These are phyloP conservation scores for Fusarium pseudograminearum DNA, from an alignment of 2,329 filamentous ascomycete genomes.

Conservation along the genomic window DNA sequence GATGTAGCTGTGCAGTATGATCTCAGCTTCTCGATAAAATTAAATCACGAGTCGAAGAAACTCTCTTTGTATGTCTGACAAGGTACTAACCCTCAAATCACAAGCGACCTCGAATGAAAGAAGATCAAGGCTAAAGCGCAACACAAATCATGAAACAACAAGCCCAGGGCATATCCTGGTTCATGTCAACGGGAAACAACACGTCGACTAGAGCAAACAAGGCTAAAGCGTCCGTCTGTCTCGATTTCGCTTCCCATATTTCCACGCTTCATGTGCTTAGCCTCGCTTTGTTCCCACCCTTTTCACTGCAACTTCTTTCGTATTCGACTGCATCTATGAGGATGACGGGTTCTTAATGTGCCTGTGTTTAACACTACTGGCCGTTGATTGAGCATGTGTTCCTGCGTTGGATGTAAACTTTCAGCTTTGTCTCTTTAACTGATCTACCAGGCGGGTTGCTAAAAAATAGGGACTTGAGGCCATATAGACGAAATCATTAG, in stretches of 20 bases:
- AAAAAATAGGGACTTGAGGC: too few species aligned
- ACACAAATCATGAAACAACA: constrained; percentile 15
- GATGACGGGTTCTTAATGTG: neutral
- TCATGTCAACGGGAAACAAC: constrained; percentile 31
- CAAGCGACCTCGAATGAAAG: neutral
- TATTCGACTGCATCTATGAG: constrained; percentile 28
- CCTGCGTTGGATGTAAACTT: constrained; percentile 6
- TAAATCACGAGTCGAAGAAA: neutral
- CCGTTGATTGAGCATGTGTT: neutral
- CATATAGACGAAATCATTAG: too few species aligned
- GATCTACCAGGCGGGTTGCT: too few species aligned
- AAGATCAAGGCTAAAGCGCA: neutral
- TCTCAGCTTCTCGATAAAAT: neutral
- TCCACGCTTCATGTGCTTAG: constrained; percentile 32
- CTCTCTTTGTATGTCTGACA: neutral
- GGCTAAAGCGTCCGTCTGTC: constrained; percentile 7
- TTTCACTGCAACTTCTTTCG: constrained; percentile 36
- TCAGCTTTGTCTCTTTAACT: neutral
- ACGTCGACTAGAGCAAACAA: constrained; percentile 11
- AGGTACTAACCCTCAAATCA: neutral
- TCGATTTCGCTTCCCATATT: constrained; percentile 21
- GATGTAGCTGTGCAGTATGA: neutral
- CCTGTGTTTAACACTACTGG: neutral
- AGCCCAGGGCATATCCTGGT: constrained; percentile 36
- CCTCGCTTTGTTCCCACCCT: constrained; percentile 33